Evolutionary conservation across 177 flowering plant species (phyloP).

Genomic region (Tripterygium wilfordii): DNA sequence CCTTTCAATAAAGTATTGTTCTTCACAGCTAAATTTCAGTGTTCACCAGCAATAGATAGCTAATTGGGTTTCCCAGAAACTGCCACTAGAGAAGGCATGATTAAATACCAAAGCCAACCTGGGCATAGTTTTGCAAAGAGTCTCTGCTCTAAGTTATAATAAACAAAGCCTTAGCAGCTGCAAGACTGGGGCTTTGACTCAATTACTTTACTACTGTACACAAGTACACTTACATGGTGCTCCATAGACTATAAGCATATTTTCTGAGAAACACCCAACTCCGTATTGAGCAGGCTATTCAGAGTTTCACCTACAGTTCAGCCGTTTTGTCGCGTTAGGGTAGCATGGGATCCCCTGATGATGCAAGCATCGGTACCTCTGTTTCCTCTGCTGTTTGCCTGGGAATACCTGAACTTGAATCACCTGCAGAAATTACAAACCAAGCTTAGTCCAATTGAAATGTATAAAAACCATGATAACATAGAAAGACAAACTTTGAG

Average conservation of each 20-base stretch:
- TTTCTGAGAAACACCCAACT: constrained; percentile 16
- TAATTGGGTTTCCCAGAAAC: too few species aligned
- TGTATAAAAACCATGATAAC: not conserved
- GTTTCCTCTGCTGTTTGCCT: constrained; percentile 31
- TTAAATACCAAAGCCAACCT: constrained; percentile 59
- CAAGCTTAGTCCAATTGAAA: not conserved
- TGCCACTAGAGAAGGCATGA: constrained; percentile 83
- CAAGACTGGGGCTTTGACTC: constrained; percentile 8
- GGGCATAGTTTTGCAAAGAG: constrained; percentile 43
- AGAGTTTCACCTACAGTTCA: constrained; percentile 11
- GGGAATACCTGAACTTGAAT: constrained; percentile 24
- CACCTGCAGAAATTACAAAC: constrained; percentile 28
- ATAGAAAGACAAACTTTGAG: not conserved
- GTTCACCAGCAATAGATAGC: too few species aligned
- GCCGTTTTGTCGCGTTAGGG: constrained; percentile 24
- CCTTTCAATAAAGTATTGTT: too few species aligned
- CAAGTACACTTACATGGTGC: constrained; percentile 7
- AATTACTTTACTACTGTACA: constrained; percentile 31
- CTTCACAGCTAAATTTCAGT: too few species aligned
- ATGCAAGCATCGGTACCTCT: constrained; percentile 41
- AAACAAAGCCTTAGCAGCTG: constrained; percentile 20
- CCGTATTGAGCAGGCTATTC: constrained; percentile 24
- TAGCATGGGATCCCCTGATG: constrained; percentile 58
- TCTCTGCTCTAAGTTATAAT: constrained; percentile 19
- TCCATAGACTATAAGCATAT: constrained; percentile 11